Evolutionary conservation across 2,329 filamentous ascomycete species (phyloP).

Genomic region (Kalmusia sp.): DNA sequence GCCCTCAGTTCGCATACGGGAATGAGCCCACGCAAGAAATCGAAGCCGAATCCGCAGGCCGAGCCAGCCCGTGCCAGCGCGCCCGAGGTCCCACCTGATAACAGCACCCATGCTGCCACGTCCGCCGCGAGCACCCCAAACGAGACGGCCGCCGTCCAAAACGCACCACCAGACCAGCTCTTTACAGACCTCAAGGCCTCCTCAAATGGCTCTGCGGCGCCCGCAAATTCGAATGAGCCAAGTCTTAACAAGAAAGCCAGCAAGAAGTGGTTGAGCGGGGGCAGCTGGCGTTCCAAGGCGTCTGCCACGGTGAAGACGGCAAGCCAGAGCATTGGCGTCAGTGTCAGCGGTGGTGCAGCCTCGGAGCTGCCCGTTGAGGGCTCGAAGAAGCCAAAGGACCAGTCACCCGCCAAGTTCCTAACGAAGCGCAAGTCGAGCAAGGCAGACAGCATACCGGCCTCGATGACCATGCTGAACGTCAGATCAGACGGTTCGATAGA

Average conservation of each 20-base stretch:
- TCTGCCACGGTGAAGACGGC: constrained; percentile 55
- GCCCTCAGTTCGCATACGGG: constrained; percentile 19
- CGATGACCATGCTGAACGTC: constrained; percentile 55
- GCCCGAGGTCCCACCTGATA: constrained; percentile 18
- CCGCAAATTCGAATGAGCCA: constrained; percentile 20
- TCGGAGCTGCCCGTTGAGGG: constrained; percentile 47
- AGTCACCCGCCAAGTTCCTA: constrained; percentile 46
- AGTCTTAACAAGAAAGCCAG: constrained; percentile 30
- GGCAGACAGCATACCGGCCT: constrained; percentile 52
- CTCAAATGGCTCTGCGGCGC: constrained; percentile 21
- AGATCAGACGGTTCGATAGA: constrained; percentile 46
- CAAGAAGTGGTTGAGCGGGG: constrained; percentile 53
- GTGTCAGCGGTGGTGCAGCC: constrained; percentile 51
- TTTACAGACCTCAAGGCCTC: constrained; percentile 17
- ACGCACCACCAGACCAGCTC: constrained; percentile 19
- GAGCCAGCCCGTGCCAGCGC: constrained; percentile 22
- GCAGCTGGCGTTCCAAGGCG: constrained; percentile 56
- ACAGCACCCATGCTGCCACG: constrained; percentile 17
- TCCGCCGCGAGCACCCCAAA: constrained; percentile 19
- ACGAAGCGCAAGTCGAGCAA: constrained; percentile 56
- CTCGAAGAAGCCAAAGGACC: constrained; percentile 31
- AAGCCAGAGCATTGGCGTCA: constrained; percentile 54
- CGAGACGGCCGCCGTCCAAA: constrained; percentile 23
- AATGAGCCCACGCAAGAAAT: constrained; percentile 53
- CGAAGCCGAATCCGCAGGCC: constrained; percentile 47